Evolutionary conservation across 305 asterid species (phyloP), one percentile per base, ranked within the genome.

Genomic region (Fraxinus ornus): DNA sequence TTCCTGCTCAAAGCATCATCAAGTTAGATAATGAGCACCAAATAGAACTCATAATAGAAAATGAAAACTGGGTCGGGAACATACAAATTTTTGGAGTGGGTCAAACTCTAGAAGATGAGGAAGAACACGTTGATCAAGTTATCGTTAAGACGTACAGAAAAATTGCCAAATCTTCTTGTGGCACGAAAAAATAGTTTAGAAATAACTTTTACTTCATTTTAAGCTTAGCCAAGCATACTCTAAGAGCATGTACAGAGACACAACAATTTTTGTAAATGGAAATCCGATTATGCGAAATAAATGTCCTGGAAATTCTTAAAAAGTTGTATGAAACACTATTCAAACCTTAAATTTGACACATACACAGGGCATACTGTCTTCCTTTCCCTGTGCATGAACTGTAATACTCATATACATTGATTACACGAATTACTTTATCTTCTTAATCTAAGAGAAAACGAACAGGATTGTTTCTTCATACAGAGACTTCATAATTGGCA

Each of bases 1-100:
- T 86, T 91, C 96, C 96, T 92, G 93, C 82, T 83, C 81, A 80
- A 79, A 77, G 76, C 41, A 60, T 41, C 55, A 37, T 68, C 79
- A 84, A 78, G 32, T 55, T 60, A 73, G 64, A 52, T 17, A 52
- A 52, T 52, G 24, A 52, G 64, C 64, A 4, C 8, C 24, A 5
- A 52, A 52, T 68, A 37, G 70, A 72, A 80, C 30, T 17, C 76
- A 28, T 72, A 15, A 26, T 12, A 12, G 75, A 68, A 68, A 26
- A 26, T 12, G 75, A 28, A 68, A 68, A 28, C 2, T 7, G 17
- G 28, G 71, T 22, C 5, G 5, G 15, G 24, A 62, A 19, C 8
- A 52, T 21, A 22, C 0, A 5, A 64, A 64, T 64, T 22, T 64
- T 30, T 22, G 1, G 28, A 52, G 24, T 22, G 8, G 72, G 72